phyloP scores from a whole-genome alignment of 345 rosid species.

The Dipteronia sinensis region DNA sequence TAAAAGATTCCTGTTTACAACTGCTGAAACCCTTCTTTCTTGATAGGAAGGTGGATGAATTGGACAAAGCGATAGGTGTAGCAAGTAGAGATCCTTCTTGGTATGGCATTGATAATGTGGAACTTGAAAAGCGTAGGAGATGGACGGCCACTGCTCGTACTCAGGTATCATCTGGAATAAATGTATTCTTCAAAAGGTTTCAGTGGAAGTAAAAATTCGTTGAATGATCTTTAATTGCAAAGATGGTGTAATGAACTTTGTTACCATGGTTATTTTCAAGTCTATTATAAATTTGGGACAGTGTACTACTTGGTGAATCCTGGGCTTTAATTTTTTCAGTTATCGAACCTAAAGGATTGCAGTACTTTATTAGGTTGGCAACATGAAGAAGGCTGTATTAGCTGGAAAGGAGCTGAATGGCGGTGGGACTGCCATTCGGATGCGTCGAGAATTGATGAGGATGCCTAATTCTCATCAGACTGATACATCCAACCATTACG shows the following conservation, averaged over 20 bases:
- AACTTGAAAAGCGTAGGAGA: slow-evolving; percentile 89
- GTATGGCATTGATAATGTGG: slow-evolving; percentile 81
- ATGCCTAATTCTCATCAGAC: slow-evolving; percentile 64
- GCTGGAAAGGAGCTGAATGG: slow-evolving; percentile 60
- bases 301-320: neutral
- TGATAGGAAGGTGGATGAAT: slow-evolving; percentile 97
- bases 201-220: neutral
- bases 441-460: slow-evolving; percentile 84
- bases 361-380: slow-evolving; percentile 55
- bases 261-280: slow-evolving; percentile 8
- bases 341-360: slow-evolving; percentile 19
- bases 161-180: slow-evolving; percentile 47
- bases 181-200: neutral
- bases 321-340: slow-evolving; percentile 4
- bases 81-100: slow-evolving; percentile 89
- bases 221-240: slow-evolving; percentile 7
- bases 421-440: slow-evolving; percentile 54
- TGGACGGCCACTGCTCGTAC: slow-evolving; percentile 86
- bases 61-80: slow-evolving; percentile 86
- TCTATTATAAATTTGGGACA: neutral
- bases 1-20: slow-evolving; percentile 29
- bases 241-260: slow-evolving; percentile 5
- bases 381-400: slow-evolving; percentile 68
- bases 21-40: slow-evolving; percentile 49
- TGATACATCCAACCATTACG: slow-evolving; percentile 59